Conservation (phyloP, 805 yeast genomes). For the Jamesozyma spencerorum region DNA sequence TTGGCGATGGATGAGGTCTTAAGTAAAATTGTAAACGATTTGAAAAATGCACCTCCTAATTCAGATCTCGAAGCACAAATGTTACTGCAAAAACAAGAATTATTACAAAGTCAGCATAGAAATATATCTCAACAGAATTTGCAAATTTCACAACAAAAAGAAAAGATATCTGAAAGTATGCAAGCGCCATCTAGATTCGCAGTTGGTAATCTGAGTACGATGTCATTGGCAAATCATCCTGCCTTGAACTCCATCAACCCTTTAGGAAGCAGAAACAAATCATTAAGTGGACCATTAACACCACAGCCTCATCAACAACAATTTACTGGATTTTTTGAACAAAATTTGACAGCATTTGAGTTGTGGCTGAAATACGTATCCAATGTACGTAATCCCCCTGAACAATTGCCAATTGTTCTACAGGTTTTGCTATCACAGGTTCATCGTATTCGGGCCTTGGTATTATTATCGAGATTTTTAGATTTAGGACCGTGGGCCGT, state of each 20-base stretch:
- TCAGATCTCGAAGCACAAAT: conserved; percentile 21
- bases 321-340: conserved; percentile 91
- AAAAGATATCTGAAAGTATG: conserved; percentile 16
- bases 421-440: conserved; percentile 92
- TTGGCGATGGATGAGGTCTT: conserved; percentile 91
- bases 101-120: conserved; percentile 8
- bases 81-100: conserved; percentile 21
- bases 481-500: conserved; percentile 99
- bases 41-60: conserved; percentile 30
- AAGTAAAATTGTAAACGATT: conserved; percentile 49
- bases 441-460: conserved; percentile 82
- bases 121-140: conserved; percentile 1
- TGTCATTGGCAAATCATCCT: conserved; percentile 29
- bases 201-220: conserved; percentile 29
- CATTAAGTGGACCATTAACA: conserved; percentile 6
- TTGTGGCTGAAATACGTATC: conserved; percentile 91
- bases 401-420: conserved; percentile 85
- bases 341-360: conserved; percentile 91
- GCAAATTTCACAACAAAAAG: conserved; percentile 7
- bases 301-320: conserved; percentile 43
- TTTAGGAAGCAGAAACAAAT: conserved; percentile 5
- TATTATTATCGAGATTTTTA: conserved; percentile 70
- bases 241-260: conserved; percentile 3
- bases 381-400: conserved; percentile 78
- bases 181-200: conserved; percentile 26